Base-by-base conservation (phyloP, 495 filamentous ascomycete genomes). In the Neurospora sp. region DNA sequence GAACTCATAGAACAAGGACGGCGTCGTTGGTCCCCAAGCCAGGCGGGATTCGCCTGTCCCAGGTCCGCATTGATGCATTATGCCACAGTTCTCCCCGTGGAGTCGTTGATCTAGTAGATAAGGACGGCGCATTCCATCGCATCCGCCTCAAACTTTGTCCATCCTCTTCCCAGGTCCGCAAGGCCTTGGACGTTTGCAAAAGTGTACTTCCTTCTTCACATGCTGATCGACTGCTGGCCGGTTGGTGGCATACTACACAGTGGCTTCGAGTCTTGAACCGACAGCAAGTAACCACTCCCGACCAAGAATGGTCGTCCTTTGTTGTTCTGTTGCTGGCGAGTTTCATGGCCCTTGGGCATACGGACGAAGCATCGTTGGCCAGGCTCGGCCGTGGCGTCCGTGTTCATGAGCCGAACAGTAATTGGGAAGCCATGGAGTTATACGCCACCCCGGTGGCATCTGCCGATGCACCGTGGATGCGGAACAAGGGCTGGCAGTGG, bases 261-360 rank as follows among this genome's bases (percentile, higher is more conserved):
- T 93, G 90, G 89, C 85, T 93, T 40, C 2, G 22, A 27, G 48
- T 31, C 3, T 3, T 61, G 20, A 61, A 61, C 27, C 53, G 8
- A 18, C 83, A 84, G 42, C 77, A 80, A 39, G 83, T 84, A 65
- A 31, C 68, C 8, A 41, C 84, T 27, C 83, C 80, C 40, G 87
- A 94, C 71, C 68, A 82, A 3, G 94, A 98, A 77, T 97, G 93
- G 93, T 92, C 90, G 9, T 90, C 92, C 5, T 82, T 93, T 69
- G 88, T 93, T 6, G 84, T 96, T 68, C 86, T 91, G 4, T 76
- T 97, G 3, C 90, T 96, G 74, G 76, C 86, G 16, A 80, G 82
- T 65, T 84, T 82, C 71, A 75, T 87, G n/a, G 81, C 78, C 41
- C 72, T 87, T 8, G 81, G 81, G 3, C 74, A 77, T 8, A 65